Conservation (phyloP, 345 rosid genomes). For the Eucalyptus melliodora region DNA sequence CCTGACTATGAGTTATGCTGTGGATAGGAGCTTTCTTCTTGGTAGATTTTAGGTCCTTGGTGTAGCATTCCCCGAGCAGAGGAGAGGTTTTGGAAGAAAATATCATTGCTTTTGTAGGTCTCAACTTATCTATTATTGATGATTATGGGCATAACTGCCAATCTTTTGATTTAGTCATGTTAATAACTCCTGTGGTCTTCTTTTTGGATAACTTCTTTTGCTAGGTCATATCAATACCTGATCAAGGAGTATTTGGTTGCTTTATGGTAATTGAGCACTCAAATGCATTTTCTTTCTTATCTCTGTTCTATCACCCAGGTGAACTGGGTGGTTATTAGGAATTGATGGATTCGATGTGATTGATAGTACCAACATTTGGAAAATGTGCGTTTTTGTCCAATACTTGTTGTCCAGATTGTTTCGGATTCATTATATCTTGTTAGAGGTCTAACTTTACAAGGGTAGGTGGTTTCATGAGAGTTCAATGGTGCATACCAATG, state of each 20-base stretch:
- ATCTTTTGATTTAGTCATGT: not conserved
- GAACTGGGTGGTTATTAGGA: too few species aligned
- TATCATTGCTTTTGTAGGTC: not conserved
- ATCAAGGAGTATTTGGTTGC: not conserved
- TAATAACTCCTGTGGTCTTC: not conserved
- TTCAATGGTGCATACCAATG: too few species aligned
- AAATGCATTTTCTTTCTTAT: too few species aligned
- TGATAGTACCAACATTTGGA: too few species aligned
- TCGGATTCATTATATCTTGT: too few species aligned
- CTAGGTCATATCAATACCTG: not conserved
- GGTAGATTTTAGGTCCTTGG: not conserved
- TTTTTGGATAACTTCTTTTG: not conserved
- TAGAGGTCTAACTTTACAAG: too few species aligned
- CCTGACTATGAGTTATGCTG: not conserved
- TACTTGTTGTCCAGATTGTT: too few species aligned
- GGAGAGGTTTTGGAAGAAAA: not conserved
- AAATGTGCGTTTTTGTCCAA: too few species aligned
- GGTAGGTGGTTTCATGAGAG: too few species aligned
- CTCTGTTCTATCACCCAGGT: too few species aligned
- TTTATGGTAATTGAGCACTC: not conserved
- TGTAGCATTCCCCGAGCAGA: not conserved
- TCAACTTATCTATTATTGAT: not conserved
- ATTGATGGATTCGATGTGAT: too few species aligned
- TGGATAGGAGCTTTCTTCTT: not conserved
- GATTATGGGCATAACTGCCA: not conserved